Evolutionary conservation across 441 rosid species (phyloP), one percentile per base, ranked within the genome.

Genomic region (Macaranga tanarius): DNA sequence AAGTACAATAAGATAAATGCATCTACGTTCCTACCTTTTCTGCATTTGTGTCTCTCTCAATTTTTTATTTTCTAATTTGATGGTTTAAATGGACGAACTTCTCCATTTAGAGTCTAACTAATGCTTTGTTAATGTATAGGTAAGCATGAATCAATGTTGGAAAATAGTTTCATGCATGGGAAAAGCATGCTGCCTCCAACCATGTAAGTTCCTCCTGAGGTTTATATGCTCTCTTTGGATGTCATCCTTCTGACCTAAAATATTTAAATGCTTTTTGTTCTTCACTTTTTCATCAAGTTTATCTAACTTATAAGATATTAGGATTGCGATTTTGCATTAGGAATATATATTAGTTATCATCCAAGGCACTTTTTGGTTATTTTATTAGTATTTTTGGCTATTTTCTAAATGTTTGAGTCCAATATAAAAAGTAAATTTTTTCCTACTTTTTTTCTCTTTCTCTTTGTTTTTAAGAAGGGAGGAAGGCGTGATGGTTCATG

Each of bases 171-270:
- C 73, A 62, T 67, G 34, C 85, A 90, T 28, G 81, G 79, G 79
- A 83, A 87, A 69, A 86, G 83, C 48, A 75, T 82, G 62, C 86
- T 56, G 79, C 83, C 99, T 73, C 98, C 90, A 44, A 76, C 73
- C 68, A 85, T 75, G 76, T 96, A 92, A 85, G 82, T 92, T 84
- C 89, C 96, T 78, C 95, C 98, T 54, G 85, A 90, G 97, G 99
- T 94, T 62, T 54, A 47, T 40, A 50, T 54, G 10, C 15, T 40
- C 68, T 75, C 4, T 31, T 55, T 13, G 12, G 31, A 38, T 60
- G 45, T 17, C 62, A 28, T 31, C 20, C 20, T 56, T 47, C 67
- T 65, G n/a, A 56, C 31, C 11, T 26, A 26, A 13, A 34, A 68
- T 52, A 19, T 45, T 16, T 56, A 47, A 25, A n/a, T 52, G 10